Evolutionary conservation across 345 rosid genomes (phyloP), one percentile per base, ranked within the genome.

Genomic region (Laguncularia racemosa): DNA sequence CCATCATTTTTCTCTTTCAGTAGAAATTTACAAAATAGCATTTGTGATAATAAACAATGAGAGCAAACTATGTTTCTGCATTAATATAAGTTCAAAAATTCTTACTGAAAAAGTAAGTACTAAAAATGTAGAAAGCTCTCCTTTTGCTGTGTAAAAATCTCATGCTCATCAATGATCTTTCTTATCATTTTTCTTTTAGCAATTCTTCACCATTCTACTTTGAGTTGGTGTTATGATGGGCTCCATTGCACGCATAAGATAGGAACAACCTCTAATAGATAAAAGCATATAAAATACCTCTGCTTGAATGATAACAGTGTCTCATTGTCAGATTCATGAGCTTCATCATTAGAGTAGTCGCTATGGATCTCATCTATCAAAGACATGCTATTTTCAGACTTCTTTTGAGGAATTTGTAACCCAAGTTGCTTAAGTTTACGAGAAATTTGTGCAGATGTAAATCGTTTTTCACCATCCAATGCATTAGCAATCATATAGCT

Each of bases 391-490:
- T 63, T 76, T 69, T 81, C 19, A 46, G 78, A 62, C 57, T 46
- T 77, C 71, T 77, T 79, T 55, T 60, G 68, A 53, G 82, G 81
- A 65, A 68, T 71, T 60, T 17, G 68, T 51, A 92, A 67, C 51
- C 95, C 96, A 33, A 93, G 91, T 78, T 89, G 95, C 76, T 83
- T 89, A 50, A 92, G 79, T 65, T 81, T 81, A 58, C 86, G 84
- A 43, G 95, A 76, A 67, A 93, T 66, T 73, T 93, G 95, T 16
- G 90, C 86, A 68, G 86, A 73, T 16, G 95, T 80, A 61, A 76
- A 78, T 40, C 54, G 60, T 50, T 69, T 75, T 59, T 77, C 88
- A 51, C 86, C 78, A 52, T 75, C 83, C 75, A 93, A 57, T 46
- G 85, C 85, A 47, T 76, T 83, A 48, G 95, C 86, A 73, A 93